These are phyloP conservation scores for Coccomyxa subellipsoidea DNA, from an alignment of 163 green algal species.

Conservation along the genomic window DNA sequence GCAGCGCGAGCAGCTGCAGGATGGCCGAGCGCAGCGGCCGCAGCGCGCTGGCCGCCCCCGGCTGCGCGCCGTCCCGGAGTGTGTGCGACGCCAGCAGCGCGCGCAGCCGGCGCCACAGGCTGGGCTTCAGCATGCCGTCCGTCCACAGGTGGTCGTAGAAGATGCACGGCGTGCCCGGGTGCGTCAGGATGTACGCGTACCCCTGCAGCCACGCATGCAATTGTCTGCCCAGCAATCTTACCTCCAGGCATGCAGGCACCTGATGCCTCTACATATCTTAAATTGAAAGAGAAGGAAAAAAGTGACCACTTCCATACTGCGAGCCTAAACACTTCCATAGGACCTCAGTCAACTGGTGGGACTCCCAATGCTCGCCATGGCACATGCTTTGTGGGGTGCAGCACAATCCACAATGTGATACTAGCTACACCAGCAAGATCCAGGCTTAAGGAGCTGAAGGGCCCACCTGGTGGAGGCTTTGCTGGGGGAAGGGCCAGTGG, in stretches of 20 bases:
- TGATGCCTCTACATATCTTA: too few relatives aligned
- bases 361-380: too few relatives aligned
- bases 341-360: too few relatives aligned
- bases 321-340: too few relatives aligned
- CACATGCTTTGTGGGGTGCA: too few relatives aligned
- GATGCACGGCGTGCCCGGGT: conserved; percentile 84
- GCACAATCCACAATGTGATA: too few relatives aligned
- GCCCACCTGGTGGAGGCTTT: conserved; percentile 57
- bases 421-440: too few relatives aligned
- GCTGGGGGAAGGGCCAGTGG: conserved; percentile 87
- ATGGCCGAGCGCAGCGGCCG: conserved; percentile 2
- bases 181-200: conserved; percentile 91
- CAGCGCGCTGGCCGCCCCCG: not conserved
- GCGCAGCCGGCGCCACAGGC: conserved; percentile 8
- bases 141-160: conserved; percentile 81
- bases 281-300: too few relatives aligned
- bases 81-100: not conserved
- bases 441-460: too few relatives aligned
- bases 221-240: not conserved
- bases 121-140: conserved; percentile 33
- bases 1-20: not conserved
- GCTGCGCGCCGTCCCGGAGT: not conserved
- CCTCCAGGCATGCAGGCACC: too few relatives aligned
- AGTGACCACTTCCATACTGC: too few relatives aligned
- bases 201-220: conserved; percentile 60